Evolutionary conservation across 352 stramenopile species (phyloP).

Genomic region (Phytopythium ostracodes): DNA sequence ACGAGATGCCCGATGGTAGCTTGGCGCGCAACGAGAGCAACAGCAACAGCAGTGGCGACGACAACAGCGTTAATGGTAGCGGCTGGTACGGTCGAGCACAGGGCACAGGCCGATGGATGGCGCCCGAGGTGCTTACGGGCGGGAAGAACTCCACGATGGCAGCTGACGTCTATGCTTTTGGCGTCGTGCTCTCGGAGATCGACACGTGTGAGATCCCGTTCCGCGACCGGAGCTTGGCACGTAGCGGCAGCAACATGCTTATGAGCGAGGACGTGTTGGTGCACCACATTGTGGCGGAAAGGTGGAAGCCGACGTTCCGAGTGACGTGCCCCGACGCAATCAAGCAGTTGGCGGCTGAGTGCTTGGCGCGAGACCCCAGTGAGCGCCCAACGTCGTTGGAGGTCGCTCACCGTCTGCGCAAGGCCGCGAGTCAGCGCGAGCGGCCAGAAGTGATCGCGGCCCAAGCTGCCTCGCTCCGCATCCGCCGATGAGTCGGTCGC

Average conservation of each 20-base stretch:
- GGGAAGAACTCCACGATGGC: constrained; percentile 64
- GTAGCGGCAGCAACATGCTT: constrained; percentile 15
- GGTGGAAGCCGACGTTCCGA: constrained; percentile 46
- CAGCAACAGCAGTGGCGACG: constrained; percentile 1
- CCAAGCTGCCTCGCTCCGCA: constrained; percentile 21
- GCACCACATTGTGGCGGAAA: constrained; percentile 44
- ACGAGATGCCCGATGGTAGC: background rate
- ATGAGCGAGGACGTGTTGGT: constrained; percentile 39
- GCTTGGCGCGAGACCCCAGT: constrained; percentile 31
- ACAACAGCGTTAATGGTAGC: background rate
- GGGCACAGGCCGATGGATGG: constrained; percentile 77
- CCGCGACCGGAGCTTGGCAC: constrained; percentile 17
- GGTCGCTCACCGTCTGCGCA: constrained; percentile 40
- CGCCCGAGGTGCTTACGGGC: constrained; percentile 76
- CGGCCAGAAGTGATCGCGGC: constrained; percentile 21
- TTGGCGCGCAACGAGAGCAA: background rate
- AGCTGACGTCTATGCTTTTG: constrained; percentile 87
- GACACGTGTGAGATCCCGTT: constrained; percentile 69
- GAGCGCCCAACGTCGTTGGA: constrained; percentile 38
- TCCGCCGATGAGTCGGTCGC: constrained; percentile 12
- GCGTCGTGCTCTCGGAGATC: constrained; percentile 77
- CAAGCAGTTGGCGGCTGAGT: constrained; percentile 40
- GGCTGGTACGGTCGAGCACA: constrained; percentile 14
- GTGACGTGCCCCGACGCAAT: constrained; percentile 38
- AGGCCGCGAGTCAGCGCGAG: constrained; percentile 30